Base-by-base conservation (phyloP, 2,329 filamentous ascomycete genomes). In the Emydomyces testavorans region DNA sequence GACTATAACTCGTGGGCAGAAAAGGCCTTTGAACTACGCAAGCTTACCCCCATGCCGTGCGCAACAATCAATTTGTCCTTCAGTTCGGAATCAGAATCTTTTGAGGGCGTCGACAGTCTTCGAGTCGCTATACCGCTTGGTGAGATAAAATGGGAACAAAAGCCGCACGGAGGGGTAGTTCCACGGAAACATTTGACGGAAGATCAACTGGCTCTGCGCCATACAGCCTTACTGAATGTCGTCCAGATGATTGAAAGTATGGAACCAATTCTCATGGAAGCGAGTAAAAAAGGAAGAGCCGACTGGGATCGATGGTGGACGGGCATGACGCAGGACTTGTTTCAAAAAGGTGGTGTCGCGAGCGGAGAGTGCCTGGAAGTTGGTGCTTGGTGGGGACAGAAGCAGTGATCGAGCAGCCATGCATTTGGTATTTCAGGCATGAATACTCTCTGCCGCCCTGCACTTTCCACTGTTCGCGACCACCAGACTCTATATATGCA, bases 271-370 rank as follows among this genome's bases (percentile, higher is more conserved):
- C 69, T 95, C 56, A 78, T 84, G 57, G 84, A 94, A 58, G 79
- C 80, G 38, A 93, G 84, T 59, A 84, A 83, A 11, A 94, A 94
- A 71, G 86, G 83, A 58, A 79, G 85, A 60, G 87, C 94, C 56
- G 89, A 95, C 67, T 95, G 88, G 88, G 85, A 93, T 63, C 73
- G 79, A 35, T 95, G 89, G 89, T 79, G 85, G 68, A 80, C 82
- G 34, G 85, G 82, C 65, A 85, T 94, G 83, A 90, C 87, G 75
- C 77, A 78, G 39, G 83, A 92, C 64, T 66, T 95, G 59, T 75
- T 94, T 60, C 80, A 83, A 62, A 82, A 90, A 52, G 81, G 80
- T 47, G 85, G 85, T 16, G 82, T 85, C 15, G 80, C 78, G 40
- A 88, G 80, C 71, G 88, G 89, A 40, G 89, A 95, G 65, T 94